phyloP scores from a whole-genome alignment of 2,329 filamentous ascomycete genomes.

The Colletotrichum somersetense region DNA sequence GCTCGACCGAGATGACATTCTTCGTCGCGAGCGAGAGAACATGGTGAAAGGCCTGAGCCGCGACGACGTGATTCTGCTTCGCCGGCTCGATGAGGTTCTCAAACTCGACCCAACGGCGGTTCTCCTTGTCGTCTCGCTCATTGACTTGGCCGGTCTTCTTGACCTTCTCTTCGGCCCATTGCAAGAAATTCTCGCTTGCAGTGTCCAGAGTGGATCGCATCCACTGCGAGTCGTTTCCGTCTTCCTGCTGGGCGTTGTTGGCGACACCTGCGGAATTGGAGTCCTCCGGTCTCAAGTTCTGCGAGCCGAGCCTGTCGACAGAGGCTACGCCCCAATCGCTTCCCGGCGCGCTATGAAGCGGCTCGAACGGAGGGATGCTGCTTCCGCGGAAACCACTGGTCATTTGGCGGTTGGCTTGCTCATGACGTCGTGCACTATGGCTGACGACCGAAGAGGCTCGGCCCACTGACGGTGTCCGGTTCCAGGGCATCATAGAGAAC shows the following conservation, averaged over 20 bases:
- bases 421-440: slow-evolving; percentile 20
- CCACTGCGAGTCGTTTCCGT: slow-evolving; percentile 48
- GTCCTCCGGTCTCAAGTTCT: slow-evolving; percentile 50
- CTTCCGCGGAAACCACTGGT: slow-evolving; percentile 55
- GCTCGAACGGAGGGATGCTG: slow-evolving; percentile 58
- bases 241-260: slow-evolving; percentile 41
- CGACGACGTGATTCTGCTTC: slow-evolving; percentile 69
- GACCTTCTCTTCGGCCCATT: slow-evolving; percentile 55
- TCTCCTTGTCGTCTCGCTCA: slow-evolving; percentile 48
- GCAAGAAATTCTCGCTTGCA: slow-evolving; percentile 61
- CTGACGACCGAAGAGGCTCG: slow-evolving; percentile 32
- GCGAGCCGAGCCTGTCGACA: slow-evolving; percentile 47
- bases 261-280: slow-evolving; percentile 40
- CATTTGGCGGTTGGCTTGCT: slow-evolving; percentile 43
- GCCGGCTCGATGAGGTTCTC: slow-evolving; percentile 74
- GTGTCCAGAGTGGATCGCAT: slow-evolving; percentile 56
- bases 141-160: slow-evolving; percentile 48
- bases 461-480: slow-evolving; percentile 49
- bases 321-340: slow-evolving; percentile 49
- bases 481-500: slow-evolving; percentile 66
- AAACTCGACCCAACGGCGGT: slow-evolving; percentile 71
- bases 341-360: slow-evolving; percentile 58
- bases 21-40: slow-evolving; percentile 78
- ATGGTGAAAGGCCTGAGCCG: slow-evolving; percentile 82
- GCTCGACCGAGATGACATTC: slow-evolving; percentile 71